Base-by-base conservation (phyloP, 225 moss, liverwort and hornwort species). In the Rhytidiadelphus loreus region DNA sequence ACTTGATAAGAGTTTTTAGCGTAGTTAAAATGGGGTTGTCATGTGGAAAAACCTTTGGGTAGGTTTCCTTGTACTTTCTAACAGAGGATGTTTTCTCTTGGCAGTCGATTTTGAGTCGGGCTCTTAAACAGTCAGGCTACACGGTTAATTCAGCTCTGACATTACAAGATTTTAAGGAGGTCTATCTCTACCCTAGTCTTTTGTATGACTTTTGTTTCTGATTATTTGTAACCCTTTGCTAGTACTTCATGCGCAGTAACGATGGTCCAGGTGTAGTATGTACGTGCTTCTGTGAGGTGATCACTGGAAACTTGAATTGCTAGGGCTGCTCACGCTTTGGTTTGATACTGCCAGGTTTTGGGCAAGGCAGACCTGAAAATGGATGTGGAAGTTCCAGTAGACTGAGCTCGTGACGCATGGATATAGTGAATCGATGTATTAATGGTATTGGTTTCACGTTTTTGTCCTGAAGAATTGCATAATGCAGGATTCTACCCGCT, bases 351-450 rank as follows among this genome's bases (percentile, higher is more conserved):
- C 41, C 93, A 98, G 99, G 93, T 99, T 70, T 90, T 99, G 84
- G 93, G 92, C 79, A 94, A 95, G 55, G 95, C 95, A 60, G 92
- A 94, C 79, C 90, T 97, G 91, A 97, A 95, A 90, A 99, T 99
- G 97, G 96, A 97, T 64, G 99, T 99, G 73, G 97, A 96, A 88
- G 97, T 97, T 41, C 98, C 97, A 30, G 92, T 99, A 39, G 98
- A 99, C 88, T 99, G 82, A 92, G 24, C 55, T 25, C 30, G 18
- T 39, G 64, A 55, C 73, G 60, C 80, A 37, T 70, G 80, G 28
- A 35, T 53, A 43, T 16, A 28, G 79, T 18, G 79, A 39, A 57
- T 78, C 78, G 26, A n/a, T 28, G 12, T 28, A 57, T 39, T 12
- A 28, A 28, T 26, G 65, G 43, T 61, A 56, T 57, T 73, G 33